These are phyloP conservation scores for Amaranthus palmeri DNA, from an alignment of 148 eudicot species.

Conservation along the genomic window DNA sequence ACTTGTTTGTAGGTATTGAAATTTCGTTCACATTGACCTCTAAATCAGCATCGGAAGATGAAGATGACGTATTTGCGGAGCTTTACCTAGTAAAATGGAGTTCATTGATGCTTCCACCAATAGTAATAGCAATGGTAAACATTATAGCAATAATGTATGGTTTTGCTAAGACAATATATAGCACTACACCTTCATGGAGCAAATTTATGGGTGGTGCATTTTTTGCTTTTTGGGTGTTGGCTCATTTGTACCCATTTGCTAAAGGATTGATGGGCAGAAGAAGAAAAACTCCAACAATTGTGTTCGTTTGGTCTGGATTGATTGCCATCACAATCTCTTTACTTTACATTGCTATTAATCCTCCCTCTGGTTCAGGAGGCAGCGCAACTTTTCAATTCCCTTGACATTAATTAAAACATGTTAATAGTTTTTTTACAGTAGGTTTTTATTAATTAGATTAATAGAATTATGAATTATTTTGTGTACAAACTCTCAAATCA, in stretches of 20 bases:
- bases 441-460: slow-evolving; percentile 4
- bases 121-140: slow-evolving; percentile 81
- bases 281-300: slow-evolving; percentile 43
- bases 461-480: slow-evolving; percentile 1
- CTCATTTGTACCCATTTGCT: slow-evolving; percentile 43
- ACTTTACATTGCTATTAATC: slow-evolving; percentile 37
- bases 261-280: slow-evolving; percentile 51
- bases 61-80: slow-evolving; percentile 64
- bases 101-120: slow-evolving; percentile 82
- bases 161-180: slow-evolving; percentile 47
- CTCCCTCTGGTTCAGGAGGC: slow-evolving; percentile 16
- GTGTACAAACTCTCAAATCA: neutral
- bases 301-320: slow-evolving; percentile 44
- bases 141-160: slow-evolving; percentile 54
- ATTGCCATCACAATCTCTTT: slow-evolving; percentile 43
- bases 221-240: slow-evolving; percentile 41
- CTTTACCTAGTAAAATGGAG: slow-evolving; percentile 84
- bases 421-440: neutral
- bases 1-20: slow-evolving; percentile 41
- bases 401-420: slow-evolving; percentile 5
- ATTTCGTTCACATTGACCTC: slow-evolving; percentile 83
- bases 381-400: slow-evolving; percentile 24
- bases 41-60: slow-evolving; percentile 64
- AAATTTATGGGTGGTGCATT: slow-evolving; percentile 66
- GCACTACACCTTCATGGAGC: slow-evolving; percentile 54